Conservation (phyloP, 306 rosid species). For the Crataegus laevigata region DNA sequence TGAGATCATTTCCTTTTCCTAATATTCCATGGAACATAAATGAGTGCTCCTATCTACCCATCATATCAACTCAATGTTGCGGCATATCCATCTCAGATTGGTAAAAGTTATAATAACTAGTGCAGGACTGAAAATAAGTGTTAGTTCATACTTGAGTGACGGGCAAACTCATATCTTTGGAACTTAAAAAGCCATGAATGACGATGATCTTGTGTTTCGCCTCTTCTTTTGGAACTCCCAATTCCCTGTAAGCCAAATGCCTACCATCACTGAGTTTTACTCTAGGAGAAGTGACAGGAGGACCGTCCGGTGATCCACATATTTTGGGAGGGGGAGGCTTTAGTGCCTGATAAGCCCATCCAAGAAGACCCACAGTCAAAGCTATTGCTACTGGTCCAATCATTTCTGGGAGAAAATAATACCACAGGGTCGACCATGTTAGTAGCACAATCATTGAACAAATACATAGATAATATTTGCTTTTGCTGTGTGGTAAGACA, state of each 20-base stretch:
- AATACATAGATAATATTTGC: neutral
- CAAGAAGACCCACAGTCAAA: slow-evolving; percentile 39
- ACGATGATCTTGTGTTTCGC: slow-evolving; percentile 62
- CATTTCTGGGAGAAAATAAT: slow-evolving; percentile 37
- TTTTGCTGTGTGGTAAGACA: neutral
- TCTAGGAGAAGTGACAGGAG: slow-evolving; percentile 55
- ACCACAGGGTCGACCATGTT: neutral
- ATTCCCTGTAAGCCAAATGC: slow-evolving; percentile 68
- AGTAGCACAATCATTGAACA: neutral
- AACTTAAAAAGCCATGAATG: slow-evolving; percentile 48
- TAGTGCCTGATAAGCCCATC: slow-evolving; percentile 46
- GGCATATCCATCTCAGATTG: neutral
- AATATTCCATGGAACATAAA: neutral
- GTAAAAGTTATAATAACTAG: neutral
- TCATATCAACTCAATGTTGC: neutral
- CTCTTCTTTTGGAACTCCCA: slow-evolving; percentile 58
- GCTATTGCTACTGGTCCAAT: slow-evolving; percentile 41
- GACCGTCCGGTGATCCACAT: slow-evolving; percentile 60
- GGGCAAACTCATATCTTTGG: slow-evolving; percentile 48
- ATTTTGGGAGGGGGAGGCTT: slow-evolving; percentile 56
- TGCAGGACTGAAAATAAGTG: neutral
- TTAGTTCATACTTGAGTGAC: slow-evolving; percentile 42
- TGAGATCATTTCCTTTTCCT: neutral
- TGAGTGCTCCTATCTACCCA: neutral
- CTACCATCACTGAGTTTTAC: slow-evolving; percentile 67